phyloP scores from a whole-genome alignment of 768 basidiomycete genomes.

The Trametopsis cervina region DNA sequence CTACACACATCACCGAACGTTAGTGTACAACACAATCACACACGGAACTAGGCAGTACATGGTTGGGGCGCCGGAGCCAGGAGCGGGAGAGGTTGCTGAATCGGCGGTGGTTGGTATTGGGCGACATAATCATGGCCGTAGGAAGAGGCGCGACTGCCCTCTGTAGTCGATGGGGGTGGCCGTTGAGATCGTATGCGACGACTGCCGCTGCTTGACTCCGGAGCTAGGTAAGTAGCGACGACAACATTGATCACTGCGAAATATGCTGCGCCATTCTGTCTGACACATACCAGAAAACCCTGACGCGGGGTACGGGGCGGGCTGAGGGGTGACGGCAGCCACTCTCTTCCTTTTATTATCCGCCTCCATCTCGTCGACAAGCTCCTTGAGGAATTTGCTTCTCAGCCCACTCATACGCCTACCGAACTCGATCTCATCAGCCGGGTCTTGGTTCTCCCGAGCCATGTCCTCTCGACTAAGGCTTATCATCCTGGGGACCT shows the following conservation, averaged over 20 bases:
- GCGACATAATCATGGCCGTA: slow-evolving; percentile 18
- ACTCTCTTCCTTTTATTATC: slow-evolving; percentile 37
- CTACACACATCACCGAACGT: neutral
- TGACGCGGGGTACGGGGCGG: slow-evolving; percentile 11
- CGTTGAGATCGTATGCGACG: slow-evolving; percentile 16
- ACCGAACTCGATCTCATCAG: slow-evolving; percentile 76
- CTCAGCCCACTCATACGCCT: slow-evolving; percentile 64
- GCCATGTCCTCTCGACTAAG: slow-evolving; percentile 48
- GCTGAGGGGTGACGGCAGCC: slow-evolving; percentile 20
- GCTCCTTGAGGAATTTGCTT: slow-evolving; percentile 62
- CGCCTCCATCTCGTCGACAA: slow-evolving; percentile 41
- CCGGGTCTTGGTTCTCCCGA: slow-evolving; percentile 72
- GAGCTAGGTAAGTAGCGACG: slow-evolving; percentile 9
- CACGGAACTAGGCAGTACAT: no score
- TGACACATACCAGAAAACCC: neutral
- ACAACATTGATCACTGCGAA: no score
- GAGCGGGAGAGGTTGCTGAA: slow-evolving; percentile 10
- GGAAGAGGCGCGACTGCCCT: slow-evolving; percentile 21
- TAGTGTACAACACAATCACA: neutral
- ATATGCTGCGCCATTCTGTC: neutral
- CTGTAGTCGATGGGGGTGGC: slow-evolving; percentile 12
- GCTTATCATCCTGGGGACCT: slow-evolving; percentile 54
- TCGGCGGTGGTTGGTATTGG: slow-evolving; percentile 1
- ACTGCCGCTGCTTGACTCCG: slow-evolving; percentile 13
- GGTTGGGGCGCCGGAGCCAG: no score